Conservation (phyloP, 306 rosid genomes). For the Vigna trinervia region DNA sequence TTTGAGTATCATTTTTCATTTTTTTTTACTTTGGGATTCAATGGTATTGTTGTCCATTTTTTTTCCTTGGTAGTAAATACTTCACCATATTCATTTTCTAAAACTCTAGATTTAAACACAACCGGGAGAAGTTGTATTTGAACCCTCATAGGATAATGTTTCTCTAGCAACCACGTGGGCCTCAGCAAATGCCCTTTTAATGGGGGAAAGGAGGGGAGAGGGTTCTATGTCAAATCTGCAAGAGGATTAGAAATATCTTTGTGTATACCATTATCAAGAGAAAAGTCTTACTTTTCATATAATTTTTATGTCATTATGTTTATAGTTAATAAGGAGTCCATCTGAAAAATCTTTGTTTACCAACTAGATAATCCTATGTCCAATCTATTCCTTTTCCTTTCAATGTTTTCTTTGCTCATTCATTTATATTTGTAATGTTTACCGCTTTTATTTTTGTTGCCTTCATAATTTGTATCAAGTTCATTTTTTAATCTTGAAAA, state of each 20-base stretch:
- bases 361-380: neutral
- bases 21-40: constrained; percentile 20
- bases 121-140: constrained; percentile 25
- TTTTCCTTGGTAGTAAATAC: no score
- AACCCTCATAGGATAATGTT: neutral
- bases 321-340: neutral
- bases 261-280: neutral
- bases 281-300: neutral
- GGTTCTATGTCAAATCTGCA: constrained; percentile 17
- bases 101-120: constrained; percentile 12
- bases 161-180: constrained; percentile 16
- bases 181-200: constrained; percentile 8
- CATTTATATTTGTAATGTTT: neutral
- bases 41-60: constrained; percentile 13
- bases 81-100: no score
- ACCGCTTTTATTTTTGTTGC: neutral
- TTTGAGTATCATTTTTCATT: constrained; percentile 1
- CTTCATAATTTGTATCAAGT: neutral
- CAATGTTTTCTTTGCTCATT: constrained; percentile 7
- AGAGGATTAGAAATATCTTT: neutral
- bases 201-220: neutral
- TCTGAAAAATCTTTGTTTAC: constrained; percentile 8
- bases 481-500: neutral
- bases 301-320: constrained; percentile 5
- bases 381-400: neutral